These are phyloP conservation scores for Mucor mucedo DNA, from an alignment of 371 early-diverging fungal genomes.

Conservation along the genomic window DNA sequence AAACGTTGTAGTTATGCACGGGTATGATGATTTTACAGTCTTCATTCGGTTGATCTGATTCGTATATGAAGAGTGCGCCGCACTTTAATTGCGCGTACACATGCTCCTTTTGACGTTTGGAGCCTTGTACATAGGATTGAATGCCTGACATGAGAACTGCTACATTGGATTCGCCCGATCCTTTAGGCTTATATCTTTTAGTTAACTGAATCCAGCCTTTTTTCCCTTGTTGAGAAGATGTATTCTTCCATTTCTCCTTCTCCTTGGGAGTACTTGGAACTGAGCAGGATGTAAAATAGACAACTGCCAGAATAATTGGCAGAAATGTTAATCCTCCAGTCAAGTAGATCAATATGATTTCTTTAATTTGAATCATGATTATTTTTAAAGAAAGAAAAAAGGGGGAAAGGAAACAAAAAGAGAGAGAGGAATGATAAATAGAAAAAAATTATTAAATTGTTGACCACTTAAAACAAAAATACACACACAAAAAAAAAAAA, in stretches of 20 bases:
- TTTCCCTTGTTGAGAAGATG: constrained; percentile 28
- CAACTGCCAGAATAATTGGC: constrained; percentile 25
- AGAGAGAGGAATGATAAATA: constrained; percentile 12
- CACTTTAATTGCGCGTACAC: constrained; percentile 80
- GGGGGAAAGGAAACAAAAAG: neutral
- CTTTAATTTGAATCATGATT: constrained; percentile 21
- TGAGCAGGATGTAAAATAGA: constrained; percentile 11
- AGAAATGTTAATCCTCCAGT: constrained; percentile 44
- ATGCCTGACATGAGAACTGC: constrained; percentile 30
- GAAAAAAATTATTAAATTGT: constrained; percentile 2
- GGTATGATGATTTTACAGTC: constrained; percentile 76
- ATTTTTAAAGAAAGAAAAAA: neutral
- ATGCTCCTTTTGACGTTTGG: constrained; percentile 31
- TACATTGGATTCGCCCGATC: constrained; percentile 8
- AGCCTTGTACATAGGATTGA: constrained; percentile 29
- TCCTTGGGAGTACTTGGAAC: neutral
- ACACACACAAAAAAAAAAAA: constrained; percentile 3
- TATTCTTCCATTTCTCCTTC: neutral
- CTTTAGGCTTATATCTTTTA: constrained; percentile 26
- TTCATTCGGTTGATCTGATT: constrained; percentile 66
- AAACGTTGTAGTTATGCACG: constrained; percentile 69
- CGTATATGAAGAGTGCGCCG: constrained; percentile 83
- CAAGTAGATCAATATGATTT: constrained; percentile 32
- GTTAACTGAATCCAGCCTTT: constrained; percentile 46
- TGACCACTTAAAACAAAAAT: neutral